These are phyloP conservation scores for Penicillium aurantiogriseum DNA, from an alignment of 2,329 filamentous ascomycete species.

Conservation along the genomic window DNA sequence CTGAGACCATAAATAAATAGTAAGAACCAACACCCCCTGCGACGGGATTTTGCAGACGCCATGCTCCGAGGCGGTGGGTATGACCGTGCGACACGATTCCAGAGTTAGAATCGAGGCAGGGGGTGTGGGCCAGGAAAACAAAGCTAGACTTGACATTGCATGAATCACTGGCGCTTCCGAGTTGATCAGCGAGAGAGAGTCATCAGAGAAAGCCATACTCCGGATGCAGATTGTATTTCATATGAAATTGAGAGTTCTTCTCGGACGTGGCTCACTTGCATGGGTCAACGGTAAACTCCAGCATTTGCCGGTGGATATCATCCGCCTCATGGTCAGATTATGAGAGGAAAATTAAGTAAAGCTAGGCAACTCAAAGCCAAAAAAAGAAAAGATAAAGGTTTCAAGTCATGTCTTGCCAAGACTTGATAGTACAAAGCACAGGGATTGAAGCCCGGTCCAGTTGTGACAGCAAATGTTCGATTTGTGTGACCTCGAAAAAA, in stretches of 20 bases:
- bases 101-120: constrained; percentile 5
- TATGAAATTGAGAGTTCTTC: background rate
- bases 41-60: constrained; percentile 12
- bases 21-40: constrained; percentile 1
- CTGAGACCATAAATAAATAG: constrained; percentile 4
- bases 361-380: background rate
- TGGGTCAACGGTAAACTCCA: background rate
- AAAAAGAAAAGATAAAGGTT: constrained; percentile 5
- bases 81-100: constrained; percentile 10
- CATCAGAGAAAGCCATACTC: background rate
- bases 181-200: background rate
- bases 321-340: background rate
- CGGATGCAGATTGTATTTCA: background rate
- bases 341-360: background rate
- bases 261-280: background rate
- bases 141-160: background rate
- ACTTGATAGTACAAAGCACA: constrained; percentile 7
- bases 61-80: constrained; percentile 11
- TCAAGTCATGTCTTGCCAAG: constrained; percentile 10
- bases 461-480: constrained; percentile 1
- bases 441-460: constrained; percentile 4
- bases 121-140: background rate
- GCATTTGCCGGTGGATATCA: background rate
- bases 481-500: constrained; percentile 1
- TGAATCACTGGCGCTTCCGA: background rate